Conservation (phyloP, 78 protist species). For the Ministeria vibrans region DNA sequence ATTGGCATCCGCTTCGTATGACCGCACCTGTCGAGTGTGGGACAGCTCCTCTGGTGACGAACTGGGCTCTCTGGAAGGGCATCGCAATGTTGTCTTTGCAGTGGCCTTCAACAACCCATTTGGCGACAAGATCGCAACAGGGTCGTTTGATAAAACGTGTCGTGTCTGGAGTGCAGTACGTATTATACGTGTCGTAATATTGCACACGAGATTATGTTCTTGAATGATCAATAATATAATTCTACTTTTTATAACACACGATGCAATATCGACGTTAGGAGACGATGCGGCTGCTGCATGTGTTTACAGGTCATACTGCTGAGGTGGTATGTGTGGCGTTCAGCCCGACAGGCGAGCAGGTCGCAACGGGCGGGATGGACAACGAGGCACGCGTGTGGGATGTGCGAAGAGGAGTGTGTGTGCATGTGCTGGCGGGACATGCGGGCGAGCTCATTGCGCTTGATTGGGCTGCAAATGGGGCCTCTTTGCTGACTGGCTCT, state of each 20-base stretch:
- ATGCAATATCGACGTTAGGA: slow-evolving; percentile 41
- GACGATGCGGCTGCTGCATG: slow-evolving; percentile 39
- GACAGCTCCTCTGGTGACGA: slow-evolving; percentile 62
- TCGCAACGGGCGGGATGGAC: slow-evolving; percentile 74
- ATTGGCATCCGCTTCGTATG: slow-evolving; percentile 66
- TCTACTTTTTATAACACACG: not conserved
- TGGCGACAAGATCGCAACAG: slow-evolving; percentile 48
- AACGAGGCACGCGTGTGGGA: slow-evolving; percentile 56
- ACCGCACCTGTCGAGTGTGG: slow-evolving; percentile 70
- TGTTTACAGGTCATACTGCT: slow-evolving; percentile 63
- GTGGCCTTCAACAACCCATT: slow-evolving; percentile 70
- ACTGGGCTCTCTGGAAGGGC: slow-evolving; percentile 58
- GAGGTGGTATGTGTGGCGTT: slow-evolving; percentile 58
- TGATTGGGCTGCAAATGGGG: slow-evolving; percentile 34
- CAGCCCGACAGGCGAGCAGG: slow-evolving; percentile 36
- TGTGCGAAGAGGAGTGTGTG: slow-evolving; percentile 36
- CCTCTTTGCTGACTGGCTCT: slow-evolving; percentile 45
- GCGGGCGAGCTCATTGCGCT: slow-evolving; percentile 58
- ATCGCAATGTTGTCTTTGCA: slow-evolving; percentile 71
- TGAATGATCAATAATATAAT: not conserved
- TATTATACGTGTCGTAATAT: not conserved
- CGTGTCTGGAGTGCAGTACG: not conserved
- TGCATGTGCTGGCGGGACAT: slow-evolving; percentile 49
- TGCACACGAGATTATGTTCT: not conserved
- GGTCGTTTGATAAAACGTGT: slow-evolving; percentile 68